Evolutionary conservation across 352 stramenopile genomes (phyloP), one percentile per base, ranked within the genome.

Genomic region (Phytophthora cactorum): DNA sequence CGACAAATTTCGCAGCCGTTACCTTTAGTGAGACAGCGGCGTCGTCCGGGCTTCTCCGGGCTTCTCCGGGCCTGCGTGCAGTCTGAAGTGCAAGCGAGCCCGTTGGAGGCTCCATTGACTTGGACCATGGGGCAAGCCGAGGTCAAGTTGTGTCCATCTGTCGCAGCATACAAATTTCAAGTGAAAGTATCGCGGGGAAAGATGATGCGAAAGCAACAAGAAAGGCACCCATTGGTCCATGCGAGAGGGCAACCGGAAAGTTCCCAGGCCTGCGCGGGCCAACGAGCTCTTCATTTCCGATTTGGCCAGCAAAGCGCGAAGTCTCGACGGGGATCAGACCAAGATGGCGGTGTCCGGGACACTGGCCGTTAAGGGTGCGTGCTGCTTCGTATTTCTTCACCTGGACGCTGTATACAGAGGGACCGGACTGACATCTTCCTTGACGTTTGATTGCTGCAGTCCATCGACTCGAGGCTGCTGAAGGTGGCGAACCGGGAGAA

Each of bases 261-360:
- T 71, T 67, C 15, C 17, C 17, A 29, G 38, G 10, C 32, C 46
- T 28, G 25, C 39, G 47, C 27, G 29, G 46, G 22, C 25, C 15
- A 28, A 4, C 31, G 7, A 39, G 31, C 9, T 43, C 15, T 14
- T 78, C 77, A 84, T 82, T 84, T 78, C 56, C 70, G 17, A 77
- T 73, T 82, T 79, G 66, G 71, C 59, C 54, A 52, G 17, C 61
- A 53, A 59, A 68, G 60, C 57, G 63, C 39, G 36, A 77, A 73
- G 67, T 77, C 72, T 51, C 46, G 55, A 49, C 25, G 56, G 49
- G 55, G 67, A 68, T 53, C 61, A 67, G 56, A 53, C 31, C 32
- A 62, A n/a, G 62, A 86, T 83, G 77, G 66, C 58, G 41, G 69
- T 79, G 66, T 79, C 77, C 11, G 75, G 72, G 56, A 81, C 75